Base-by-base conservation (phyloP, 257 asterid species). In the Penstemon eatonii region DNA sequence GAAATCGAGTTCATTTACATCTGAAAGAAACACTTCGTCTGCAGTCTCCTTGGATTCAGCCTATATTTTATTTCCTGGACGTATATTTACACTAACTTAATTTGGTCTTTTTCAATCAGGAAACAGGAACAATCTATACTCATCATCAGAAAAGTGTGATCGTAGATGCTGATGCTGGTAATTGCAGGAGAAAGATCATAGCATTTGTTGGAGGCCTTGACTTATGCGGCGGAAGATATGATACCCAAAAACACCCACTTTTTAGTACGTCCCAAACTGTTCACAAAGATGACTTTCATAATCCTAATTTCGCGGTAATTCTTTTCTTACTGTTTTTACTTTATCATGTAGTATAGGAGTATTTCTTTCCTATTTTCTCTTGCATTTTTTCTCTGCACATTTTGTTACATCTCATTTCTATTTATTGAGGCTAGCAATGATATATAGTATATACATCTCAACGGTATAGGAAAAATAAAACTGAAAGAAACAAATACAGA, bases 121-220 rank as follows among this genome's bases (percentile, higher is more conserved):
- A 91, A 85, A 84, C 86, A 12, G 96, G 90, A 69, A 84, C 89
- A 12, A 89, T 91, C 73, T 91, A 89, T 78, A 89, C 97, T 50
- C 97, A 91, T 80, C 97, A 91, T 76, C 97, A 91, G 77, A 91
- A 91, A 76, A 87, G 91, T 50, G 96, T 91, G 53, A 89, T 91
- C 63, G 85, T 91, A 51, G 97, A 91, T 81, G 90, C 89, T 12
- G 93, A 91, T 82, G 97, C 93, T 5, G 93, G 90, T 25, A 79
- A 84, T 42, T 66, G 56, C 69, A 78, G 79, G 84, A 89, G 96
- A 75, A 87, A 80, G 76, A 80, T 91, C 68, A 55, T 81, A 54
- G 80, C 96, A 40, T 91, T 91, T 73, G 83, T 91, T 72, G 97
- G 97, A 36, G 97, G 97, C 43, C 95, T 91, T 69, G 97, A 91